Conservation (phyloP, 208 protist species). For the Leptomonas pyrrhocoris region DNA sequence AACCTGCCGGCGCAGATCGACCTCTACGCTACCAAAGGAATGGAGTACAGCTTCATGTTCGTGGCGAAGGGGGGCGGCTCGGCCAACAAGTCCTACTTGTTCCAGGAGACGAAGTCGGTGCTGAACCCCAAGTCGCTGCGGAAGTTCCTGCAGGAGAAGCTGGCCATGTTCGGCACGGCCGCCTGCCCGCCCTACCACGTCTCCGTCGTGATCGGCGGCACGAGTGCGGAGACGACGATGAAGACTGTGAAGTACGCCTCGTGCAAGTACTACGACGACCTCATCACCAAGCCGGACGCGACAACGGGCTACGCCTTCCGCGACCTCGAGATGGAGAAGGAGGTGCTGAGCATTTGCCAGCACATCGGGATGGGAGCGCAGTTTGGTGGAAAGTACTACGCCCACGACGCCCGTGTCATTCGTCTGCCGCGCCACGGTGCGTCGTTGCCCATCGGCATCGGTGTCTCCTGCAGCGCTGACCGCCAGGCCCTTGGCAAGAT, state of each 20-base stretch:
- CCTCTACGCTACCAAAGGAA: conserved; percentile 93
- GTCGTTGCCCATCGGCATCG: conserved; percentile 93
- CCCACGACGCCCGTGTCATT: conserved; percentile 96
- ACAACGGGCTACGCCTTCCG: conserved; percentile 92
- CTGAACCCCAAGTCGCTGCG: conserved; percentile 92
- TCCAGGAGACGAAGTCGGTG: conserved; percentile 96
- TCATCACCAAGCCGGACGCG: conserved; percentile 92
- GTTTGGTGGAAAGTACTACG: conserved; percentile 99
- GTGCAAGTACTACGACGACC: conserved; percentile 92
- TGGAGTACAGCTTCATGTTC: conserved; percentile 96
- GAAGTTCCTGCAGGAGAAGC: conserved; percentile 94
- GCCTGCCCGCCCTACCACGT: conserved; percentile 98
- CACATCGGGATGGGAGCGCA: conserved; percentile 96
- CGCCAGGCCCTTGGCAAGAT: conserved; percentile 95
- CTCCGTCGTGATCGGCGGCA: conserved; percentile 96
- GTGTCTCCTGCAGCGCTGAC: conserved; percentile 98
- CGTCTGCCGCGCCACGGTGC: conserved; percentile 93
- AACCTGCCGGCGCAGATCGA: conserved; percentile 98
- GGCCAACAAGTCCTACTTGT: conserved; percentile 98
- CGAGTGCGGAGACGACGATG: conserved; percentile 95
- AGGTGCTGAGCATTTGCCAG: conserved; percentile 89
- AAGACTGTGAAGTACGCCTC: conserved; percentile 97
- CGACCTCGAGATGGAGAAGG: conserved; percentile 93
- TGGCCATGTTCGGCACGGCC: conserved; percentile 93
- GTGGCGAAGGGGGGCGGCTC: conserved; percentile 97